Evolutionary conservation across 306 rosid species (phyloP).

Genomic region (Prunus padus): DNA sequence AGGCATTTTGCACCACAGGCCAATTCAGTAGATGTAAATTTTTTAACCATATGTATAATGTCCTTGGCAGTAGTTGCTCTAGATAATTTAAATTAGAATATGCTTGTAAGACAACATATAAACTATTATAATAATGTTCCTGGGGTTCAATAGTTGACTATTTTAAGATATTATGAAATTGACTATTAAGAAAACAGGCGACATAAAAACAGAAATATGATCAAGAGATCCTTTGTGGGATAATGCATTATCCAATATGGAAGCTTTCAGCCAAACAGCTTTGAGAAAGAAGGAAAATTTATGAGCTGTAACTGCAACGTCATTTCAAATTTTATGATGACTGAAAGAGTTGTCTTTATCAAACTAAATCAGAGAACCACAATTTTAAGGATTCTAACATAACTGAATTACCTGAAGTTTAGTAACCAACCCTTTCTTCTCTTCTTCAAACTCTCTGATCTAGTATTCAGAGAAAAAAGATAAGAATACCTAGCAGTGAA

Average conservation of each 20-base stretch:
- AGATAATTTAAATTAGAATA: background rate
- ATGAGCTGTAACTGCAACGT: background rate
- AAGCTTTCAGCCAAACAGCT: background rate
- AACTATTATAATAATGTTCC: background rate
- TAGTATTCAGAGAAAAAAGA: constrained; percentile 62
- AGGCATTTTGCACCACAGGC: background rate
- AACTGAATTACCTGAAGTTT: constrained; percentile 83
- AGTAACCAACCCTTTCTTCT: constrained; percentile 88
- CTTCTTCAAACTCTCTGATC: constrained; percentile 99
- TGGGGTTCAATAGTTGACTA: background rate
- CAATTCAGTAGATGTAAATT: background rate
- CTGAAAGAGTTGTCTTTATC: background rate
- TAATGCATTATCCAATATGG: background rate
- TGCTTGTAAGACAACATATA: background rate
- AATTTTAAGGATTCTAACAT: constrained; percentile 10
- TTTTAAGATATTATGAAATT: background rate
- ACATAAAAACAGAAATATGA: background rate
- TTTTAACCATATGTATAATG: background rate
- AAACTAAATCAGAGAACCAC: constrained; percentile 11
- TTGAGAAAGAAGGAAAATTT: constrained; percentile 1
- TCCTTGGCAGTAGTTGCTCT: background rate
- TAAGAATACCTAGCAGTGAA: constrained; percentile 18
- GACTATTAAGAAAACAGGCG: background rate
- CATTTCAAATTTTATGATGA: constrained; percentile 4
- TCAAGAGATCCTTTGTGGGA: background rate